Base-by-base conservation (phyloP, 2,329 filamentous ascomycete genomes). In the Conoideocrella luteorostrata region DNA sequence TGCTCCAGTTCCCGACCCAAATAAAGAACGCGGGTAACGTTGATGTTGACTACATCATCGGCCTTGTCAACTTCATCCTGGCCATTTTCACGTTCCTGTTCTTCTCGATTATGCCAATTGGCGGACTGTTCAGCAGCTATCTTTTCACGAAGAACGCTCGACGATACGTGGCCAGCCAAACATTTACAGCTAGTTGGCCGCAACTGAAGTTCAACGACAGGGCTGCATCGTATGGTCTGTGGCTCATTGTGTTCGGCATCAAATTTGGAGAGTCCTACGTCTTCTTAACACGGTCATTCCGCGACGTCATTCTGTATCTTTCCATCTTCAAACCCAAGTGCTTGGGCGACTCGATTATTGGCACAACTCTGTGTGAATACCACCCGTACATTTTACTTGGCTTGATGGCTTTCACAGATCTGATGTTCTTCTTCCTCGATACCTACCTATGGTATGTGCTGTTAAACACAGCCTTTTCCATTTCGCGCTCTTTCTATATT, bases 371-470 rank as follows among this genome's bases (percentile, higher is more conserved):
- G 3, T 98, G 93, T 75, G 71, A 79, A 54, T 74, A 84, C 47
- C 91, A 98, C 58, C 89, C 89, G 0, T 78, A 80, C 51, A 86
- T 98, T 52, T 71, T 95, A 4, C 74, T 98, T 9, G 84, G 80
- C 47, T 68, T 98, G 41, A 96, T 98, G 89, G 83, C 87, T 52
- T 84, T 97, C 69, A 96, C 91, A 41, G 93, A 97, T 62, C 59
- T 98, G 64, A 84, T 93, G 45, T 84, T 98, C 58, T 98, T 97
- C 82, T 98, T 98, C 80, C 77, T 98, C 54, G 93, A 98, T 67
- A 97, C 91, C 5, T 98, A 95, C 60, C 77, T 98, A 30, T 98
- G 89, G 86, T 98, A 98, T 68, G 94, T 98, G 56, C 79, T 98
- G 55, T 71, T 88, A 64, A 98, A 98, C 74, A 86, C 89, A 7